A percentile compares a stretch with the other conserved stretches of the same genome.
Evolutionary conservation across 1,284 basidiomycete species (phyloP).

Genomic region (Puccinia triticina): DNA sequence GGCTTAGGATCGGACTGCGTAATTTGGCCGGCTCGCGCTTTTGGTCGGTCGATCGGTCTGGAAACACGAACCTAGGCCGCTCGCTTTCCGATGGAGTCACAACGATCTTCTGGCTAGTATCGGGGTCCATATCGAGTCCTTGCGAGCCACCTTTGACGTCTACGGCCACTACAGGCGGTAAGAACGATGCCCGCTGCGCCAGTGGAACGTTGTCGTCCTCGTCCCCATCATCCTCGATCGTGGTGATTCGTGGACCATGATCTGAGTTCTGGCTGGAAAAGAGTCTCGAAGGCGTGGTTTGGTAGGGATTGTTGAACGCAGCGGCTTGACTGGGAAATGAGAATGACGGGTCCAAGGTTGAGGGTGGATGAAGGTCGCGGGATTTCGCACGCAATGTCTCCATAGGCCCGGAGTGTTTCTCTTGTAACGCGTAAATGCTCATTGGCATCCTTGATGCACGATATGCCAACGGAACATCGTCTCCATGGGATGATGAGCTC

Average conservation of each 20-base stretch:
- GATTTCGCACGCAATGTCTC: background rate
- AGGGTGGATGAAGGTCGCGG: conserved; percentile 1
- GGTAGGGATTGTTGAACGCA: conserved; percentile 7
- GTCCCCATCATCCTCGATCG: conserved; percentile 31
- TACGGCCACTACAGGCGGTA: background rate
- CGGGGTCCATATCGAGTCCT: background rate
- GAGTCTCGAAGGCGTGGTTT: background rate
- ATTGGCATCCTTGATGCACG: conserved; percentile 33
- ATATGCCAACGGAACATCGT: conserved; percentile 42
- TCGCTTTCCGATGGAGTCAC: conserved; percentile 6
- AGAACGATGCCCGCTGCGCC: conserved; percentile 27
- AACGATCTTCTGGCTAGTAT: background rate
- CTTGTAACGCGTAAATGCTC: background rate
- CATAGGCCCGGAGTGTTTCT: background rate
- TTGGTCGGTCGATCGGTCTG: background rate
- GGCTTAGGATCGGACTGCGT: conserved; percentile 7
- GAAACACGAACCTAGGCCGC: background rate
- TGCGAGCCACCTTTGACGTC: background rate
- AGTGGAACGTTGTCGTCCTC: conserved; percentile 47
- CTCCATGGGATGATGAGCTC: conserved; percentile 25
- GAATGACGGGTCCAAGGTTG: conserved; percentile 33
- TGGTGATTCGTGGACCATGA: background rate
- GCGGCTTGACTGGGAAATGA: background rate
- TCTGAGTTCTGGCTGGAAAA: background rate
- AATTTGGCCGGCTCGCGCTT: background rate